Evolutionary conservation across 805 yeast genomes (phyloP), one percentile per base, ranked within the genome.

Genomic region (Pichia thaimueangensis): DNA sequence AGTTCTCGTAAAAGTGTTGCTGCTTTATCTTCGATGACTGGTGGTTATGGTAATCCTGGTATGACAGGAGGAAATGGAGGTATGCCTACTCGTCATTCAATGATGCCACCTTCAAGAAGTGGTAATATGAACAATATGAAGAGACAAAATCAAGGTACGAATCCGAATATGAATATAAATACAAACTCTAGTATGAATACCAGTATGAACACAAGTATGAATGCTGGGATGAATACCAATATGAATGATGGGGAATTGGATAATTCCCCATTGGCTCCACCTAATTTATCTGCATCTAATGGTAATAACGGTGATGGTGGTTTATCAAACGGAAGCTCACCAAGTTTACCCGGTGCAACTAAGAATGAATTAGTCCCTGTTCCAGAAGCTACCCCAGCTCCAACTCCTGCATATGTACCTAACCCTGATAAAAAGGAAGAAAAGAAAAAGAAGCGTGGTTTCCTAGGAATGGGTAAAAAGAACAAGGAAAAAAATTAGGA

Each of bases 401-500:
- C 64, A n/a, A 57, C 58, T 8, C 57, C 63, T 20, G 82, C 80
- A 43, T 81, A 82, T 63, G 77, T 82, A 60, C 48, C 67, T 45
- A 48, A 47, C 9, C 50, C 35, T 20, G 67, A 70, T 57, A 62
- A 59, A 28, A 30, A 25, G 4, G 43, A 45, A 6, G 43, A 45
- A 31, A 51, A 50, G 43, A 47, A 49, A 42, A 50, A 49, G 46
- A 55, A 67, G 62, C 68, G 71, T 61, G 65, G 86, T 35, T 87
- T 89, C 58, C 85, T 95, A 41, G 75, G 82, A 58, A 27, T 41
- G 78, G 77, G 72, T 78, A 78, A 67, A 48, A 45, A 50, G 39
- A 43, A 43, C 11, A 36, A 36, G 25, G 32, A 36, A n/a, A 25
- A 27, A 19, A 15, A 21, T 13, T 17, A 17, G 11, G 13, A 31